Conservation (phyloP, 208 protist genomes). For the Balamuthia mandrillaris region DNA sequence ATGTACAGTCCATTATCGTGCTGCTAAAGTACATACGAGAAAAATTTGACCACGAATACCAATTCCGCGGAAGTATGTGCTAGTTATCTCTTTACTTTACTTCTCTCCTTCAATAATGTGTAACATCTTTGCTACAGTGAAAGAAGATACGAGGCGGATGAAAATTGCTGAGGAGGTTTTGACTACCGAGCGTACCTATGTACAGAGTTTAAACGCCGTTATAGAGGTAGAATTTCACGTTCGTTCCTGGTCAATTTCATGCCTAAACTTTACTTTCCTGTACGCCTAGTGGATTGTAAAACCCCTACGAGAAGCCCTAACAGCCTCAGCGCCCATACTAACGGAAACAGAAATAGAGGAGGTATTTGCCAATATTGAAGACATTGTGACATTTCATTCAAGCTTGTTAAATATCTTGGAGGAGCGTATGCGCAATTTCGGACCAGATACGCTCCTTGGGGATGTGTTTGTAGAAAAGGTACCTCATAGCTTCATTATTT, state of each 20-base stretch:
- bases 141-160: slow-evolving; percentile 30
- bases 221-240: neutral
- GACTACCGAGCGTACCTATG: slow-evolving; percentile 45
- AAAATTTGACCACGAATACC: slow-evolving; percentile 19
- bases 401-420: slow-evolving; percentile 36
- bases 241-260: neutral
- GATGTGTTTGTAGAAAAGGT: slow-evolving; percentile 55
- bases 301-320: no score
- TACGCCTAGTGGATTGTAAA: slow-evolving; percentile 1
- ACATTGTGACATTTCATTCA: slow-evolving; percentile 36
- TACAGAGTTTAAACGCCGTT: neutral
- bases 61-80: slow-evolving; percentile 4
- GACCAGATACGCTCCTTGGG: slow-evolving; percentile 24
- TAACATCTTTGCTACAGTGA: neutral
- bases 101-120: neutral
- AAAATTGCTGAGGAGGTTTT: slow-evolving; percentile 47
- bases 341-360: slow-evolving; percentile 32
- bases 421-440: neutral
- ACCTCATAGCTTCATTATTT: neutral
- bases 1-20: neutral
- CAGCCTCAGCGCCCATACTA: no score
- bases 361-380: slow-evolving; percentile 50
- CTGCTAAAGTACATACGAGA: slow-evolving; percentile 24
- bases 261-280: neutral
- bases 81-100: no score